Conservation (phyloP, 2,329 filamentous ascomycete genomes). For the Alternaria arbusti region DNA sequence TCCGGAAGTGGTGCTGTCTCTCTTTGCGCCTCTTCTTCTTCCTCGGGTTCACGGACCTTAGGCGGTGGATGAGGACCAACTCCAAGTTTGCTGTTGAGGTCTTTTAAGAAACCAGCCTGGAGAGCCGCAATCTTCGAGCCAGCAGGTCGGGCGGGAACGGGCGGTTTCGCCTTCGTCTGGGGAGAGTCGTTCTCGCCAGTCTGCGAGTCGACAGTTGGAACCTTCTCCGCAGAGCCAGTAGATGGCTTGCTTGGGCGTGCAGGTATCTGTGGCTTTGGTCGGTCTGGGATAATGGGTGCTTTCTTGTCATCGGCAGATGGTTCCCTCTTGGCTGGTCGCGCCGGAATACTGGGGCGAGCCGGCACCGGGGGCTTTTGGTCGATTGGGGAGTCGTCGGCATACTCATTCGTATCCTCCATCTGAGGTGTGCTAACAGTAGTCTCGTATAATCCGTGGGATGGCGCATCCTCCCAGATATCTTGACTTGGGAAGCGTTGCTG, state of each 20-base stretch:
- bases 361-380: slow-evolving; percentile 39
- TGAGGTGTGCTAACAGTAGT: slow-evolving; percentile 70
- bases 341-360: slow-evolving; percentile 38
- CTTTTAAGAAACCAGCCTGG: slow-evolving; percentile 89
- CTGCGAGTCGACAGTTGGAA: slow-evolving; percentile 31
- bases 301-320: slow-evolving; percentile 59
- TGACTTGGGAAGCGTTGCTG: slow-evolving; percentile 84
- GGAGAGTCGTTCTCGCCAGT: slow-evolving; percentile 45
- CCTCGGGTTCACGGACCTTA: slow-evolving; percentile 75
- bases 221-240: slow-evolving; percentile 51
- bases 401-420: slow-evolving; percentile 55
- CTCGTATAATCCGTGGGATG: slow-evolving; percentile 80
- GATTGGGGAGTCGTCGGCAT: slow-evolving; percentile 42
- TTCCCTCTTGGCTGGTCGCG: slow-evolving; percentile 45
- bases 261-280: slow-evolving; percentile 70
- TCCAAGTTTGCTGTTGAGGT: slow-evolving; percentile 87
- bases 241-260: slow-evolving; percentile 62
- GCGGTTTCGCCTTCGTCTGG: slow-evolving; percentile 76
- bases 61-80: slow-evolving; percentile 79
- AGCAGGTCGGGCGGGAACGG: slow-evolving; percentile 76
- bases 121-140: slow-evolving; percentile 89
- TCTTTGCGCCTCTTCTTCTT: slow-evolving; percentile 60
- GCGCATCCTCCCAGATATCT: slow-evolving; percentile 94
- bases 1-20: slow-evolving; percentile 81
- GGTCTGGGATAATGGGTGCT: slow-evolving; percentile 61